Conservation (phyloP, 2,329 filamentous ascomycete genomes). For the Rhinocladiella mackenziei region DNA sequence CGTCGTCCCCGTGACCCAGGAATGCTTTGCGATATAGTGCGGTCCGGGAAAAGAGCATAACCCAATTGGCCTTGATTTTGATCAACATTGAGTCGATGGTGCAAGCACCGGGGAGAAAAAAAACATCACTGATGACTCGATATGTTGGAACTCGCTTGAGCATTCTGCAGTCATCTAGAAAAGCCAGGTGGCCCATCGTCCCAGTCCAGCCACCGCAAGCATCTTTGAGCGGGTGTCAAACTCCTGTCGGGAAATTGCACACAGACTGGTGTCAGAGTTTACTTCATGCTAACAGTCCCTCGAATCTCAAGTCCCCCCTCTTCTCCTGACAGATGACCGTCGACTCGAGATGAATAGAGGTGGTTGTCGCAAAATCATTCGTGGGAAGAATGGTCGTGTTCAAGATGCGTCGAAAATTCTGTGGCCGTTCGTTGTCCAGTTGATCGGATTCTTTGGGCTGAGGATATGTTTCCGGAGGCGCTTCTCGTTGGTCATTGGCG, state of each 20-base stretch:
- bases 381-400: neutral
- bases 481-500: slow-evolving; percentile 14
- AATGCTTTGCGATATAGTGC: too few species aligned
- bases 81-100: too few species aligned
- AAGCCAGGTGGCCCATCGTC: too few species aligned
- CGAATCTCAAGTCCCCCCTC: too few species aligned
- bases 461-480: slow-evolving; percentile 1
- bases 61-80: too few species aligned
- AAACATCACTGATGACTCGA: too few species aligned
- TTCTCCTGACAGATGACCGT: neutral
- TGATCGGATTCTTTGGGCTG: slow-evolving; percentile 2
- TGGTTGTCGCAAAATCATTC: neutral
- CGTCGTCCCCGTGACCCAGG: too few species aligned
- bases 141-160: too few species aligned
- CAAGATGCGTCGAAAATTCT: slow-evolving; percentile 18
- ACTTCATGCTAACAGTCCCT: neutral
- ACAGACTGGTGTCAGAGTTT: slow-evolving; percentile 8
- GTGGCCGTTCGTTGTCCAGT: slow-evolving; percentile 22
- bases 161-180: neutral
- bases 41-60: too few species aligned
- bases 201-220: slow-evolving; percentile 4
- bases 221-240: neutral
- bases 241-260: slow-evolving; percentile 23
- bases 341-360: slow-evolving; percentile 2
- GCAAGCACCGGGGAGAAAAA: too few species aligned